These are phyloP conservation scores for Clarkia xantiana DNA, from an alignment of 345 rosid genomes.

Conservation along the genomic window DNA sequence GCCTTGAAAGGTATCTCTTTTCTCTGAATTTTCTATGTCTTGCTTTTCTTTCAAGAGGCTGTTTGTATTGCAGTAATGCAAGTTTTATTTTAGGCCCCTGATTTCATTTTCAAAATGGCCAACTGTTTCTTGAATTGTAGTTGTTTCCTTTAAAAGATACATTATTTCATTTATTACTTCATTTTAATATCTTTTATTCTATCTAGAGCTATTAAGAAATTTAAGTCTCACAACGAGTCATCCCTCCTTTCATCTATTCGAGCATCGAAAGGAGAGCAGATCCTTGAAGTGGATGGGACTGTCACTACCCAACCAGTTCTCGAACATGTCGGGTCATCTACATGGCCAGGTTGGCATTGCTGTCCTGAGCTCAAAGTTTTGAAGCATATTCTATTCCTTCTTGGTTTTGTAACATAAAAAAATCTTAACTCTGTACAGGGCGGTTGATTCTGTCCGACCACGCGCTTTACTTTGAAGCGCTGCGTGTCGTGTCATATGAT, in stretches of 20 bases:
- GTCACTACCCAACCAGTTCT: constrained; percentile 94
- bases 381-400: not conserved
- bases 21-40: no score
- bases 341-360: constrained; percentile 69
- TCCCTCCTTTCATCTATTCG: constrained; percentile 60
- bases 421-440: constrained; percentile 29
- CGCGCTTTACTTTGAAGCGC: constrained; percentile 82
- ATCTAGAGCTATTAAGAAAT: constrained; percentile 61
- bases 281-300: constrained; percentile 87
- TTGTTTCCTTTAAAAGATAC: no score
- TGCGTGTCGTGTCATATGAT: constrained; percentile 76
- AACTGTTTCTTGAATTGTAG: no score
- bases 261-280: constrained; percentile 50
- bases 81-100: no score
- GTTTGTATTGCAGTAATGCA: no score
- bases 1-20: constrained; percentile 51
- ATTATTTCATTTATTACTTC: no score
- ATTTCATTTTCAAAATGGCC: no score
- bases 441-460: constrained; percentile 79
- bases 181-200: constrained; percentile 7
- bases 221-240: constrained; percentile 75
- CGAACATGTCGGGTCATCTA: constrained; percentile 89
- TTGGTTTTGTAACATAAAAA: not conserved
- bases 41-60: no score
- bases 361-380: not conserved